phyloP scores from a whole-genome alignment of 768 basidiomycete genomes.

The Lactifluus rugatus region DNA sequence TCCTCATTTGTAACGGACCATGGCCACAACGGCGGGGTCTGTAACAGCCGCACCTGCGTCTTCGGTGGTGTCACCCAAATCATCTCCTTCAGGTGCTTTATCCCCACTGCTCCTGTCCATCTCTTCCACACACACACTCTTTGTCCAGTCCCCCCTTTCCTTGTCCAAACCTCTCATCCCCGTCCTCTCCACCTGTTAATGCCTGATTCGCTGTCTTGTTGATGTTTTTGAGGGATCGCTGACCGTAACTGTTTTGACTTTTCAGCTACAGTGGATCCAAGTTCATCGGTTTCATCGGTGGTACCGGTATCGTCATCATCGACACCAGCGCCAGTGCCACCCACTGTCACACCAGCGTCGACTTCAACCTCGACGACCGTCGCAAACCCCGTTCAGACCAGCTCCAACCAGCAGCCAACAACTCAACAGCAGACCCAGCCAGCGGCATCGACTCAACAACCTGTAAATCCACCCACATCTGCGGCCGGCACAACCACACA shows the following conservation, averaged over 20 bases:
- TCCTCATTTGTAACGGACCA: neutral
- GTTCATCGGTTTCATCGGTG: neutral
- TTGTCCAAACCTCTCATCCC: neutral
- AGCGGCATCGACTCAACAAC: neutral
- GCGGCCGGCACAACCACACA: neutral
- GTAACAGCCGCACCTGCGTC: neutral
- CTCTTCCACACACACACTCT: too few species aligned
- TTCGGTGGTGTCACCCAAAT: constrained; percentile 7
- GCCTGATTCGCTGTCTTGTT: neutral
- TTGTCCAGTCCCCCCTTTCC: neutral
- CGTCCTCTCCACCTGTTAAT: neutral
- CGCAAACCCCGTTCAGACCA: neutral
- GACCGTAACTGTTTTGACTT: neutral
- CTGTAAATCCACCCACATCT: neutral
- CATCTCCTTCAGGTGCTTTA: constrained; percentile 5
- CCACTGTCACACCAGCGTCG: neutral
- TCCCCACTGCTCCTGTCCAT: neutral
- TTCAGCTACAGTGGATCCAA: neutral
- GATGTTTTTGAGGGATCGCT: neutral
- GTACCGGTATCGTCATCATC: neutral
- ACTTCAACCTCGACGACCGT: neutral
- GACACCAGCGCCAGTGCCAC: neutral
- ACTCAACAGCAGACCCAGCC: neutral
- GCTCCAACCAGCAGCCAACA: neutral
- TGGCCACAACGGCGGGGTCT: neutral